These are phyloP conservation scores for Taphrina confusa DNA, from an alignment of 1,139 yeast species.

Conservation along the genomic window DNA sequence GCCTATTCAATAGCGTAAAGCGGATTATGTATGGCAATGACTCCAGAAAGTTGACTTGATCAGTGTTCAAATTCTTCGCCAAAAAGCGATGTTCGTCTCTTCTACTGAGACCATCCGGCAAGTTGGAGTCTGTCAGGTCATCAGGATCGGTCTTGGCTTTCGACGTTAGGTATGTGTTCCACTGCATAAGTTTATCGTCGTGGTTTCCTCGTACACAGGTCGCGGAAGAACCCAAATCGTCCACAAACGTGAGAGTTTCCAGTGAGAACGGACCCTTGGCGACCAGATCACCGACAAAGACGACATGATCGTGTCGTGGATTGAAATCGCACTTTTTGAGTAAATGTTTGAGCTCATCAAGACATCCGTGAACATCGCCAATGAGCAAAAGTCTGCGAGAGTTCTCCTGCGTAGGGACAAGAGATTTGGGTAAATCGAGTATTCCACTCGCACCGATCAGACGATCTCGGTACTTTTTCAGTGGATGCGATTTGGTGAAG, in stretches of 20 bases:
- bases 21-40: slow-evolving; percentile 25
- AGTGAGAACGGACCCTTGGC: slow-evolving; percentile 80
- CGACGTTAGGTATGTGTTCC: slow-evolving; percentile 52
- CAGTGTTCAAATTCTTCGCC: slow-evolving; percentile 12
- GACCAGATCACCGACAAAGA: slow-evolving; percentile 80
- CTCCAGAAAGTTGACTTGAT: slow-evolving; percentile 15
- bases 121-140: slow-evolving; percentile 1
- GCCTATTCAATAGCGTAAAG: neutral
- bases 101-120: slow-evolving; percentile 27
- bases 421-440: slow-evolving; percentile 6
- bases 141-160: slow-evolving; percentile 1
- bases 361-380: slow-evolving; percentile 90
- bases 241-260: slow-evolving; percentile 62
- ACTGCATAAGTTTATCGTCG: slow-evolving; percentile 64
- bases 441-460: slow-evolving; percentile 25
- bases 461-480: slow-evolving; percentile 25
- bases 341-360: slow-evolving; percentile 56
- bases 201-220: slow-evolving; percentile 88
- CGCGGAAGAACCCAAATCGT: slow-evolving; percentile 53
- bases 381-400: slow-evolving; percentile 59
- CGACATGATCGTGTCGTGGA: slow-evolving; percentile 56
- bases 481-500: slow-evolving; percentile 26
- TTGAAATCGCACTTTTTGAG: slow-evolving; percentile 53
- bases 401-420: slow-evolving; percentile 35
- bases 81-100: slow-evolving; percentile 32